Evolutionary conservation across 202 grass and related monocot genomes (phyloP).

Genomic region (Eragrostis tef): DNA sequence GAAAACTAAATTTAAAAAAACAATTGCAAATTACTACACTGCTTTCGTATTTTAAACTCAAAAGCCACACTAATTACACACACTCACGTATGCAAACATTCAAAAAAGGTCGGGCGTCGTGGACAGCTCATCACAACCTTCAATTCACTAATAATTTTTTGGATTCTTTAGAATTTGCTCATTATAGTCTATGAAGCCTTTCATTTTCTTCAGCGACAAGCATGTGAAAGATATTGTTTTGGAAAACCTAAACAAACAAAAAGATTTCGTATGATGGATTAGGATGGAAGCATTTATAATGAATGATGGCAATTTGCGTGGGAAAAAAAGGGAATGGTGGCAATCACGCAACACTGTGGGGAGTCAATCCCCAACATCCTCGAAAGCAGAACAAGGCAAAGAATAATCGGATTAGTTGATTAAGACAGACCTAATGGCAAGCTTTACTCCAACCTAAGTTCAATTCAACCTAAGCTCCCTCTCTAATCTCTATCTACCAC

Average conservation of each 20-base stretch:
- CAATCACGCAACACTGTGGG: slow-evolving; percentile 21
- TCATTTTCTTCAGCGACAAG: slow-evolving; percentile 54
- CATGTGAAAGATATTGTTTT: slow-evolving; percentile 16
- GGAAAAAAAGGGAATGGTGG: background rate
- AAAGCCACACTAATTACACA: slow-evolving; percentile 27
- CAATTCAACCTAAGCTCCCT: background rate
- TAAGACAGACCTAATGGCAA: slow-evolving; percentile 41
- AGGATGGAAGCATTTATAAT: slow-evolving; percentile 41
- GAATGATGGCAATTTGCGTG: background rate
- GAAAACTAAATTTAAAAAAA: background rate
- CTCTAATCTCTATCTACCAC: slow-evolving; percentile 43
- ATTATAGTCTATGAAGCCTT: slow-evolving; percentile 28
- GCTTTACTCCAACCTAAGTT: slow-evolving; percentile 51
- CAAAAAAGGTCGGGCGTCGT: slow-evolving; percentile 3
- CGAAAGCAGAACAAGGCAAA: slow-evolving; percentile 40
- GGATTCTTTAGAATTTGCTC: background rate
- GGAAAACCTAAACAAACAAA: slow-evolving; percentile 7
- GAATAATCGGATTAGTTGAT: slow-evolving; percentile 49
- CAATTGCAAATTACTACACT: background rate
- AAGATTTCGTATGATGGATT: slow-evolving; percentile 39
- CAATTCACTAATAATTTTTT: slow-evolving; percentile 31
- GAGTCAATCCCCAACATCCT: slow-evolving; percentile 44
- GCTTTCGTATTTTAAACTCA: slow-evolving; percentile 11
- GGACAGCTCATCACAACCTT: slow-evolving; percentile 43
- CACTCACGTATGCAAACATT: slow-evolving; percentile 12